These are phyloP conservation scores for Ophiostoma sp. DNA, from an alignment of 2,329 filamentous ascomycete species.

Conservation along the genomic window DNA sequence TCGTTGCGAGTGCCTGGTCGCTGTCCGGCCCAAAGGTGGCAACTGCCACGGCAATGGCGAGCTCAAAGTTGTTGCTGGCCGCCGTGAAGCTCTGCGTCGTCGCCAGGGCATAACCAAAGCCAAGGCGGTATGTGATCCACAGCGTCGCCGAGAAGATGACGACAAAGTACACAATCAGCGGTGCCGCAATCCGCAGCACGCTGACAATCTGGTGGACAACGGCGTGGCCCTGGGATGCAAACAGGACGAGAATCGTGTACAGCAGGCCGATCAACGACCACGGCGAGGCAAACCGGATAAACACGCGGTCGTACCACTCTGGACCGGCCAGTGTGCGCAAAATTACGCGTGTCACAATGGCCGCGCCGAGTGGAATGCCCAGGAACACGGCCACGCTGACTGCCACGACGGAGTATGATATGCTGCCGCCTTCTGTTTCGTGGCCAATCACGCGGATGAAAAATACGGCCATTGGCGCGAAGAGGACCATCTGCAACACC, in stretches of 20 bases:
- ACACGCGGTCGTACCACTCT: constrained; percentile 65
- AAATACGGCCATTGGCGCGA: constrained; percentile 66
- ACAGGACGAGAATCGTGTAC: constrained; percentile 84
- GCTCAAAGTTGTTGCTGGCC: constrained; percentile 89
- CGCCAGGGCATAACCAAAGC: constrained; percentile 70
- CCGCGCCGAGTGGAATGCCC: constrained; percentile 78
- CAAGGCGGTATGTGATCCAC: constrained; percentile 59
- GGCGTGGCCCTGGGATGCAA: constrained; percentile 74
- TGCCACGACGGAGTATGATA: constrained; percentile 68
- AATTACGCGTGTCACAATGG: constrained; percentile 69
- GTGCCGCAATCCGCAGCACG: constrained; percentile 77
- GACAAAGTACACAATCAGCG: constrained; percentile 77
- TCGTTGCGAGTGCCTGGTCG: constrained; percentile 77
- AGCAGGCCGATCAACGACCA: constrained; percentile 80
- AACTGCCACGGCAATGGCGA: constrained; percentile 85
- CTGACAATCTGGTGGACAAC: constrained; percentile 82
- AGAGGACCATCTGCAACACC: constrained; percentile 71
- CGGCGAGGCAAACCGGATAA: constrained; percentile 69
- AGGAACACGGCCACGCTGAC: constrained; percentile 82
- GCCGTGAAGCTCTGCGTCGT: constrained; percentile 85
- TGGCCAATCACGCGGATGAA: constrained; percentile 70
- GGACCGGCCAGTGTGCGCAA: constrained; percentile 57
- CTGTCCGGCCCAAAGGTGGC: constrained; percentile 76
- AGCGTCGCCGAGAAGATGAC: constrained; percentile 73
- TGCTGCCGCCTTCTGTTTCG: constrained; percentile 36